Evolutionary conservation across 1,139 yeast genomes (phyloP).

Genomic region (Suzukiozyma palmioleophila): DNA sequence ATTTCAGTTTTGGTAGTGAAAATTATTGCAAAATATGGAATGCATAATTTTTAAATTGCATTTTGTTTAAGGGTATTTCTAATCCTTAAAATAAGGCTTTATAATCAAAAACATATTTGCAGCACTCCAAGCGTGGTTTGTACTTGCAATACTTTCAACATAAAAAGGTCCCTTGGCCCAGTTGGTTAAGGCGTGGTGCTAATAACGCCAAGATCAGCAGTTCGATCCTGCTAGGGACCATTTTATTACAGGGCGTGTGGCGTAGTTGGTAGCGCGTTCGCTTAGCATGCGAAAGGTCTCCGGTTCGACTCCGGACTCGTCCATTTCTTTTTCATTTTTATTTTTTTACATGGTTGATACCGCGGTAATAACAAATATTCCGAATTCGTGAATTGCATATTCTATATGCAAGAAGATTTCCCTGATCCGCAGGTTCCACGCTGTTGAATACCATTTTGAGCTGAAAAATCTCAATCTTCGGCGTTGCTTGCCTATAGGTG

Average conservation of each 20-base stretch:
- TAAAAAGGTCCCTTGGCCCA: conserved; percentile 68
- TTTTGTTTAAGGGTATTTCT: too few species aligned
- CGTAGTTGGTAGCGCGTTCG: conserved; percentile 70
- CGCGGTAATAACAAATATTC: not conserved
- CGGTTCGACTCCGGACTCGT: conserved; percentile 68
- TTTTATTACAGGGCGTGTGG: conserved; percentile 51
- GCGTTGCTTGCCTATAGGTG: conserved; percentile 1
- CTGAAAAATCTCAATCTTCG: not conserved
- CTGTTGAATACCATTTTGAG: not conserved
- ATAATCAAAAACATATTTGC: too few species aligned
- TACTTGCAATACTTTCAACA: not conserved
- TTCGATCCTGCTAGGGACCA: conserved; percentile 82
- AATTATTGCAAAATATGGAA: too few species aligned
- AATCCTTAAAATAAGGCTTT: too few species aligned
- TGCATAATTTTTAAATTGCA: too few species aligned
- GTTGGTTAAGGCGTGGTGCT: conserved; percentile 87
- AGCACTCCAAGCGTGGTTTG: too few species aligned
- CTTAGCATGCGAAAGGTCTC: conserved; percentile 66
- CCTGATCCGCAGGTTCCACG: not conserved
- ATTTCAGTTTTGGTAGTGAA: too few species aligned
- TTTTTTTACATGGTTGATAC: not conserved
- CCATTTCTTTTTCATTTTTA: conserved; percentile 30
- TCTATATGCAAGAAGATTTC: not conserved
- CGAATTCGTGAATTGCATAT: not conserved
- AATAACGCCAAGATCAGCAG: conserved; percentile 77